A percentile compares a stretch with the other conserved stretches of the same genome.
Conservation (phyloP, 78 protist genomes). For the Bodo saltans region DNA sequence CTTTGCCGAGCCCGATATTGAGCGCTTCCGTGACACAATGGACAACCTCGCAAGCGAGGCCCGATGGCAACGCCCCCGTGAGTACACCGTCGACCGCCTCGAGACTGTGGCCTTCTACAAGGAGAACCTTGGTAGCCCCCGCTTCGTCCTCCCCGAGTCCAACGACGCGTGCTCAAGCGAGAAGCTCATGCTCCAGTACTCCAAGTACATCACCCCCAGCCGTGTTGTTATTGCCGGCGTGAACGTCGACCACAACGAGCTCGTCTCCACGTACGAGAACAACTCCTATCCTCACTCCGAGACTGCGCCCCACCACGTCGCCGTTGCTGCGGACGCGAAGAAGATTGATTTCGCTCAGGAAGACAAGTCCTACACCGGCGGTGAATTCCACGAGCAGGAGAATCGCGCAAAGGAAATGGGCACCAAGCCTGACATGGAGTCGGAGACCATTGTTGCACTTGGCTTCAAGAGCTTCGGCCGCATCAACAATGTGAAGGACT, state of each 20-base stretch:
- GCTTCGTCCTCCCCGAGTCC: not conserved
- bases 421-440: not conserved
- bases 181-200: not conserved
- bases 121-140: not conserved
- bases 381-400: not conserved
- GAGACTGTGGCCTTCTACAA: not conserved
- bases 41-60: not conserved
- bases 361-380: not conserved
- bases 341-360: not conserved
- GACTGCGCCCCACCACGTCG: not conserved
- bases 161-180: not conserved
- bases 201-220: not conserved
- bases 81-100: conserved; percentile 17
- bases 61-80: not conserved
- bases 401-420: not conserved
- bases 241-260: conserved; percentile 11
- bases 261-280: conserved; percentile 8
- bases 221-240: conserved; percentile 21
- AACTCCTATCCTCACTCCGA: not conserved
- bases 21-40: conserved; percentile 8
- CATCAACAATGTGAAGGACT: not conserved
- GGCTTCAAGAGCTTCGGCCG: not conserved
- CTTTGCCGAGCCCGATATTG: conserved; percentile 1
- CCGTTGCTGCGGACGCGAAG: not conserved
- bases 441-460: not conserved